Evolutionary conservation across 179 eudicot species (phyloP), one percentile per base, ranked within the genome.

Genomic region (Heliamphora pulchella): DNA sequence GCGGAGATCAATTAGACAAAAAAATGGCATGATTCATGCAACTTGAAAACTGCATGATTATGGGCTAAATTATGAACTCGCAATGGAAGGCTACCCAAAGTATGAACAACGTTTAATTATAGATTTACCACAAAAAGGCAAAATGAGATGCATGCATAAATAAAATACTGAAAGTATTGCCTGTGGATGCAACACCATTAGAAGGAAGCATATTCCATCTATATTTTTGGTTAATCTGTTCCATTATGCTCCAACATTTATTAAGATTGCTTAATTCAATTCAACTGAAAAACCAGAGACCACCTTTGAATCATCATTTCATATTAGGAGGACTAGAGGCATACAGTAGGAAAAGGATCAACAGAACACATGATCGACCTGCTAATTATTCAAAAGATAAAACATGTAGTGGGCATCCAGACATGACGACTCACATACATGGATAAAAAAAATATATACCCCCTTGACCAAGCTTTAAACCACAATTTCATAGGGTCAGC

Each of bases 1-100:
- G 41, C 68, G 48, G 63, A 17, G 43, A 41, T 22, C 17, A 66
- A 81, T 79, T 48, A 86, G 68, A 63, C 18, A 44, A 80, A 58
- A 0, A 71, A 73, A 59, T 20, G 13, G 63, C 1, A 62, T 9
- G 47, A 48, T 10, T 14, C 71, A 68, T 47, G 71, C 15, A 46
- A 78, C 70, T 58, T 65, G 15, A n/a, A 17, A 64, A 41, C 62
- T 4, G 22, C 22, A 54, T 11, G 18, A 64, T 20, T 48, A 8
- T 51, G 54, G 15, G 44, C 44, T 39, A 41, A 51, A 66, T 4
- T 20, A 67, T 67, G 80, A 78, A 48, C 14, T 15, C 10, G 53
- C 9, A 51, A 31, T 64, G 50, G 5, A 65, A 53, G n/a, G 41
- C 14, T n/a, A 78, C 9, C 7, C 9, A 73, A 31, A 50, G 54